Conservation (phyloP, 305 asterid genomes). For the Solanum hybrid region DNA sequence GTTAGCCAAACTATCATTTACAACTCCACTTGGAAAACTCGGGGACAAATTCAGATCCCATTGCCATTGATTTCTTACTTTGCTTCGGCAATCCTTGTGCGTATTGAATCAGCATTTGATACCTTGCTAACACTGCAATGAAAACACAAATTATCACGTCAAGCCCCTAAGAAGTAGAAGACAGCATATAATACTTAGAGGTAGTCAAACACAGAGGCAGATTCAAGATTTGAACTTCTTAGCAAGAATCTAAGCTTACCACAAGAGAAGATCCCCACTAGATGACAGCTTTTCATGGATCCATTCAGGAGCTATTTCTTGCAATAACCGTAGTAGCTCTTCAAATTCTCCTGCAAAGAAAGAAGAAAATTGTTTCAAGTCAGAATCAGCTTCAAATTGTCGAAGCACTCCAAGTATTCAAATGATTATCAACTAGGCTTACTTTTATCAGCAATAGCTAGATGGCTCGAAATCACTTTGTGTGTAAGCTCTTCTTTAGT, state of each 20-base stretch:
- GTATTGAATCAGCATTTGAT: conserved; percentile 5
- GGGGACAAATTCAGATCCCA: not conserved
- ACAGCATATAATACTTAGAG: not conserved
- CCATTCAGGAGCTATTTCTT: conserved; percentile 18
- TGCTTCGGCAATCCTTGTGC: conserved; percentile 3
- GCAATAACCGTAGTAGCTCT: conserved; percentile 4
- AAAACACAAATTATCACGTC: not conserved
- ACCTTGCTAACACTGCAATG: not conserved
- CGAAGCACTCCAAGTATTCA: not conserved
- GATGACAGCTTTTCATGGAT: conserved; percentile 10
- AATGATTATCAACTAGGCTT: not conserved
- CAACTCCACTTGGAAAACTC: not conserved
- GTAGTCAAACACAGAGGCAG: not conserved
- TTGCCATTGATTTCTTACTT: not conserved
- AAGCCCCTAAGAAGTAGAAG: not conserved
- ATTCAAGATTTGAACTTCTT: not conserved
- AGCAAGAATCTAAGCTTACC: conserved; percentile 4
- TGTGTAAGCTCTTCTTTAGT: conserved; percentile 14
- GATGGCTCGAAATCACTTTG: conserved; percentile 5
- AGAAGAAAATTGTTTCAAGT: not conserved
- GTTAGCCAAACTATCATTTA: not conserved
- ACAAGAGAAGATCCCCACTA: conserved; percentile 11
- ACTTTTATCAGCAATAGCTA: conserved; percentile 12
- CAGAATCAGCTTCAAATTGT: not conserved
- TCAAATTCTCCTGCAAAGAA: conserved; percentile 11